Percentiles rank a stretch among this genome's conserved stretches.
Evolutionary conservation across 2,329 filamentous ascomycete genomes (phyloP).

Genomic region (Hypomyces rosellus): DNA sequence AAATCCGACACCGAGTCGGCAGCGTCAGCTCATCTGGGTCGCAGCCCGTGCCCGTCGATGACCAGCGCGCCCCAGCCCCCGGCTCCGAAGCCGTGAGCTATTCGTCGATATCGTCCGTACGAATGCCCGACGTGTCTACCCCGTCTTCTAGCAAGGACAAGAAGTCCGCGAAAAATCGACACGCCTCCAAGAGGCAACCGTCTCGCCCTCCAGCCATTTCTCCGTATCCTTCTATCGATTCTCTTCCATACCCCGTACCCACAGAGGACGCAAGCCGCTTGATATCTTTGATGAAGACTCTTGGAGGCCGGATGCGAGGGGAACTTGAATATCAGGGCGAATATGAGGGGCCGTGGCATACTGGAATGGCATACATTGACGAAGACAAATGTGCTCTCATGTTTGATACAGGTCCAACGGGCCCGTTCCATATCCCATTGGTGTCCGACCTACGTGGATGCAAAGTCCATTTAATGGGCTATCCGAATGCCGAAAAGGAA

Average conservation of each 20-base stretch:
- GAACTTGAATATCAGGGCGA: constrained; percentile 66
- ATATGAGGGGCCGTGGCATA: constrained; percentile 56
- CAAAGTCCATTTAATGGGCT: constrained; percentile 53
- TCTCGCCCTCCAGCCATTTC: constrained; percentile 52
- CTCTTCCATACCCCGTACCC: constrained; percentile 51
- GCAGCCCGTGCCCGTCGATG: constrained; percentile 42
- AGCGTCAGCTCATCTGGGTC: constrained; percentile 61
- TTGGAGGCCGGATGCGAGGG: constrained; percentile 75
- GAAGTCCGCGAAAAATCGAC: constrained; percentile 43
- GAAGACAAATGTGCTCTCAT: constrained; percentile 69
- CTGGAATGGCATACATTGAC: constrained; percentile 71
- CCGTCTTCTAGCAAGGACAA: constrained; percentile 28
- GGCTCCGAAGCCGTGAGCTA: constrained; percentile 38
- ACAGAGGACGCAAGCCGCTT: constrained; percentile 66
- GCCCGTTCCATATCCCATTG: constrained; percentile 58
- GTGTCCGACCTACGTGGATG: constrained; percentile 72
- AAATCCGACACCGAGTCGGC: constrained; percentile 59
- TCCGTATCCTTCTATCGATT: constrained; percentile 52
- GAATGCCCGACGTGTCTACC: constrained; percentile 29
- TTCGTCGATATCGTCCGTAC: constrained; percentile 30
- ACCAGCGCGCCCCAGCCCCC: constrained; percentile 36
- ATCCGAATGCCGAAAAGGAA: constrained; percentile 35
- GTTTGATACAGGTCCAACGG: constrained; percentile 64
- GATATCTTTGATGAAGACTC: constrained; percentile 67
- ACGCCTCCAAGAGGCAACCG: constrained; percentile 49